Evolutionary conservation across 2,329 filamentous ascomycete genomes (phyloP).

Genomic region (Aspergillus pseudoterreus): DNA sequence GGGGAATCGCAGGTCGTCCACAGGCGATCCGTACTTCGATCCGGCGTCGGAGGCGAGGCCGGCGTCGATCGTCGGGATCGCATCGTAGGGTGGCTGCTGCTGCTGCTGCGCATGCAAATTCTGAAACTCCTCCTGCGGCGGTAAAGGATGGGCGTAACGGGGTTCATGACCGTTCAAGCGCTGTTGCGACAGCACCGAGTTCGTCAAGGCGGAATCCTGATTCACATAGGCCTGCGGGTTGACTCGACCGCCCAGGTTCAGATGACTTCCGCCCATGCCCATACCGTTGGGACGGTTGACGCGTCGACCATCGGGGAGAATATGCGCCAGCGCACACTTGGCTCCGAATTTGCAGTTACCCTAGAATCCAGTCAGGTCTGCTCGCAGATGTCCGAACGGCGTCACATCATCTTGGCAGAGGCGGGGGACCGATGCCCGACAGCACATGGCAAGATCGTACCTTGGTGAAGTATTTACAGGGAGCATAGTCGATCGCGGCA

Average conservation of each 20-base stretch:
- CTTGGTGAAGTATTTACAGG: constrained; percentile 99
- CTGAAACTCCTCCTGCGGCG: constrained; percentile 41
- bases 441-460: constrained; percentile 44
- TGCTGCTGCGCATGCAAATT: constrained; percentile 31
- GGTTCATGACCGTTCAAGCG: constrained; percentile 51
- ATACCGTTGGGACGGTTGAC: constrained; percentile 68
- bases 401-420: not conserved
- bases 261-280: constrained; percentile 53
- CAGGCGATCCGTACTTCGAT: constrained; percentile 76
- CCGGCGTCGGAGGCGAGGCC: constrained; percentile 56
- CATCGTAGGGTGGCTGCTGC: constrained; percentile 40
- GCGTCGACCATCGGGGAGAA: constrained; percentile 86
- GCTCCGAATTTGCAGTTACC: constrained; percentile 99
- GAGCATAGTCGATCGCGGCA: constrained; percentile 74
- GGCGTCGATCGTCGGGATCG: constrained; percentile 56
- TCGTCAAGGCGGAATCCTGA: constrained; percentile 70
- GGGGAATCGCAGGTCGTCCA: constrained; percentile 71
- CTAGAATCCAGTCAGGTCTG: constrained; percentile 46
- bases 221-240: constrained; percentile 61
- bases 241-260: constrained; percentile 64
- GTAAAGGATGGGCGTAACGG: constrained; percentile 40
- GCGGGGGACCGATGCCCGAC: not conserved
- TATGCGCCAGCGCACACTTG: constrained; percentile 95
- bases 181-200: constrained; percentile 64
- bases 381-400: not conserved